Conservation (phyloP, 345 rosid species). For the Clausena lansium region DNA sequence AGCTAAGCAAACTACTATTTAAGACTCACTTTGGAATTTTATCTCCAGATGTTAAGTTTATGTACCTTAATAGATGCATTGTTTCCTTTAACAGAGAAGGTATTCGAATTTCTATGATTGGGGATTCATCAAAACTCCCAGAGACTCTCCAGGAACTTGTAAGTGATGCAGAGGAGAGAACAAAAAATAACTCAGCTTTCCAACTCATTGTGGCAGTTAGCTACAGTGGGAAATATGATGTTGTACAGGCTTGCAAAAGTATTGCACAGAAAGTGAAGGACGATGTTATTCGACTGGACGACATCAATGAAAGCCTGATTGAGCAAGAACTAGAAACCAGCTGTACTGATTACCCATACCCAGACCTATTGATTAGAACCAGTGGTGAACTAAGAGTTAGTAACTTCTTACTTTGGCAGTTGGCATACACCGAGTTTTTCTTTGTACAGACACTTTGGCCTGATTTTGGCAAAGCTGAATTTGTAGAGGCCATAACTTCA, state of each 20-base stretch:
- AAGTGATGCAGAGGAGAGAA: slow-evolving; percentile 45
- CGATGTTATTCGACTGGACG: slow-evolving; percentile 43
- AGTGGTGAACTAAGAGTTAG: slow-evolving; percentile 78
- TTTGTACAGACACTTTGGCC: slow-evolving; percentile 72
- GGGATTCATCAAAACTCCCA: slow-evolving; percentile 64
- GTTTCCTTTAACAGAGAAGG: slow-evolving; percentile 39
- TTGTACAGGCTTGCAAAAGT: slow-evolving; percentile 61
- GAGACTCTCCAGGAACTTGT: slow-evolving; percentile 36
- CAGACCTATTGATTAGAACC: slow-evolving; percentile 73
- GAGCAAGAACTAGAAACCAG: slow-evolving; percentile 68
- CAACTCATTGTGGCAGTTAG: slow-evolving; percentile 74
- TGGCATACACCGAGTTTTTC: slow-evolving; percentile 81
- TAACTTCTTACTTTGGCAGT: slow-evolving; percentile 80
- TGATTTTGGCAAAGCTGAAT: slow-evolving; percentile 63
- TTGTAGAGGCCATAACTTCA: slow-evolving; percentile 54
- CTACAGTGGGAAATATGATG: slow-evolving; percentile 74
- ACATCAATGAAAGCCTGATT: slow-evolving; percentile 53
- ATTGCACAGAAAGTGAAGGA: slow-evolving; percentile 54
- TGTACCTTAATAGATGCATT: neutral
- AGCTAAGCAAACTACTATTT: neutral
- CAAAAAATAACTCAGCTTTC: slow-evolving; percentile 45
- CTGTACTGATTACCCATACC: slow-evolving; percentile 59
- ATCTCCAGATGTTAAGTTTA: neutral
- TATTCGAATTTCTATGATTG: slow-evolving; percentile 50
- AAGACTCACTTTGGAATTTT: neutral